Evolutionary conservation across 768 basidiomycete species (phyloP).

Genomic region (Trametes cingulata): DNA sequence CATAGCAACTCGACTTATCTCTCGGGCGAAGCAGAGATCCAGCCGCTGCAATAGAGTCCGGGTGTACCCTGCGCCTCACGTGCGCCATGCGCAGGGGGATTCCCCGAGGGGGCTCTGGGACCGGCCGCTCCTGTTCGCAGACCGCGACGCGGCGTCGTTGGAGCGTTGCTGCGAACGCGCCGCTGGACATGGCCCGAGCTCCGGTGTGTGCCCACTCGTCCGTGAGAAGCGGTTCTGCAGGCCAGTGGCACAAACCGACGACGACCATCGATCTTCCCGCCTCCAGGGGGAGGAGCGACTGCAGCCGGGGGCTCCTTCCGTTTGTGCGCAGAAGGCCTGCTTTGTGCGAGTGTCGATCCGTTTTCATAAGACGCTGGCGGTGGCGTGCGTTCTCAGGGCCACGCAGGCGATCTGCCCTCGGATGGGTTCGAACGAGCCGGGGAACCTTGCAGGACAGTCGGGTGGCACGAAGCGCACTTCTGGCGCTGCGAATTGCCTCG

Average conservation of each 20-base stretch:
- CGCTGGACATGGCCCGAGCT: conserved; percentile 3
- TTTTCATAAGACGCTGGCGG: neutral
- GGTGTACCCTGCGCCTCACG: neutral
- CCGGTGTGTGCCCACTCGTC: neutral
- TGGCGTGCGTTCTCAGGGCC: conserved; percentile 5
- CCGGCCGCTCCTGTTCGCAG: neutral
- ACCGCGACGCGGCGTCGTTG: neutral
- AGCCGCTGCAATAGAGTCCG: conserved; percentile 7
- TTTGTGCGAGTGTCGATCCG: conserved; percentile 13
- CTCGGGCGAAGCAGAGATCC: neutral
- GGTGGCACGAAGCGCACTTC: neutral
- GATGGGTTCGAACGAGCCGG: neutral
- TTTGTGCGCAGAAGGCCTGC: conserved; percentile 1
- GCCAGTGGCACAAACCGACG: neutral
- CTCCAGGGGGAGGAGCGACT: neutral
- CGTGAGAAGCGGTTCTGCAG: conserved; percentile 4
- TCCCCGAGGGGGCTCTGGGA: neutral
- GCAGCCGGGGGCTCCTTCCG: neutral
- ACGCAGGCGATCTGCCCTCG: neutral
- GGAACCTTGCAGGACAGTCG: conserved; percentile 1
- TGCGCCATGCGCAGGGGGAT: conserved; percentile 1
- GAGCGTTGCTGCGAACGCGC: neutral
- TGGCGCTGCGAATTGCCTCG: neutral
- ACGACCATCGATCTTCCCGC: conserved; percentile 14
- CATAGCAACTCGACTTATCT: neutral